Conservation (phyloP, 2,329 filamentous ascomycete genomes). For the Arthroderma sp. region DNA sequence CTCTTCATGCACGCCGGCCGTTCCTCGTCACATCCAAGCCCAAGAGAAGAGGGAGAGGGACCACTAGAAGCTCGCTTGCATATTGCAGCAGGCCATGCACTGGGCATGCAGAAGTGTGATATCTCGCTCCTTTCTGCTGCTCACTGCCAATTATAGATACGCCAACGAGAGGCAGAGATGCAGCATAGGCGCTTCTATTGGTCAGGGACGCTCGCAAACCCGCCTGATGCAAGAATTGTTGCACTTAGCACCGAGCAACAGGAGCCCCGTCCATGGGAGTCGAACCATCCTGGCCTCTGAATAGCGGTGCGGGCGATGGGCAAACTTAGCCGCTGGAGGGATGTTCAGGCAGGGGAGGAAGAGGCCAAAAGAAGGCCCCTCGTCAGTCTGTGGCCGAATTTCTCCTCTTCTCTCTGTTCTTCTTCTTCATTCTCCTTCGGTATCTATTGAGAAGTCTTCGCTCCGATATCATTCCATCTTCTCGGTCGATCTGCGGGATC, state of each 20-base stretch:
- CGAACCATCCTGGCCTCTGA: background rate
- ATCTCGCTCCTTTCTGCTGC: background rate
- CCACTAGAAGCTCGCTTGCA: background rate
- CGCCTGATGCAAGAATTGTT: background rate
- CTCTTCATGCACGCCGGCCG: background rate
- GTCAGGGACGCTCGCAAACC: background rate
- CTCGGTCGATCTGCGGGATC: too few relatives aligned
- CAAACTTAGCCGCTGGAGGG: background rate
- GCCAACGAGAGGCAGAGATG: background rate
- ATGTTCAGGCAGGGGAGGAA: too few relatives aligned
- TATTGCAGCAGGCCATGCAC: background rate
- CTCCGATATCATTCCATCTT: too few relatives aligned
- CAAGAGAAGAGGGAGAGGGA: background rate
- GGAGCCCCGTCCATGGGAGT: background rate
- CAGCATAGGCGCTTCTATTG: background rate
- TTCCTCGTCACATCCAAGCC: constrained; percentile 1
- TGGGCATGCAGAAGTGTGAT: background rate
- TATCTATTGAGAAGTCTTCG: too few relatives aligned
- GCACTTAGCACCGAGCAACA: background rate
- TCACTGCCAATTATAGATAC: constrained; percentile 1
- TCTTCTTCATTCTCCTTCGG: too few relatives aligned
- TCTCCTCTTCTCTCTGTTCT: too few relatives aligned
- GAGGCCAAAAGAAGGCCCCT: too few relatives aligned
- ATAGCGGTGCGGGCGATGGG: background rate
- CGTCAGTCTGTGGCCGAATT: too few relatives aligned